A percentile compares a stretch with the other conserved stretches of the same genome.
Evolutionary conservation across 2,329 filamentous ascomycete species (phyloP).

Genomic region (Penicillium sp.): DNA sequence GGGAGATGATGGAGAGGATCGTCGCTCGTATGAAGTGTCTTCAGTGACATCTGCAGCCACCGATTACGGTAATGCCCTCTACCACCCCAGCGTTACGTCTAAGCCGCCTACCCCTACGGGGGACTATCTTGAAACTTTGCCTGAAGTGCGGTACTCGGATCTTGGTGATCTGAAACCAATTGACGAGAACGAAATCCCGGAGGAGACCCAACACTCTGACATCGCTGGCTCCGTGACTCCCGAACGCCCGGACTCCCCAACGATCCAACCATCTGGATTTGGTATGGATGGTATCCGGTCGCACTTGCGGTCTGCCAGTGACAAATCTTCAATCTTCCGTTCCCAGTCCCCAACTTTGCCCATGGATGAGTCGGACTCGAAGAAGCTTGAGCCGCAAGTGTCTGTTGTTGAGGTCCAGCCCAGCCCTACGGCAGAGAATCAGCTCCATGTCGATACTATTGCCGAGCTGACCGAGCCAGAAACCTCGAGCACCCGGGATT

Average conservation of each 20-base stretch:
- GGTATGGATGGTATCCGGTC: conserved; percentile 73
- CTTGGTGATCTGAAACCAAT: conserved; percentile 43
- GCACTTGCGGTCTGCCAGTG: conserved; percentile 80
- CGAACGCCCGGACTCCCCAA: conserved; percentile 68
- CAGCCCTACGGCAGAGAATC: neutral
- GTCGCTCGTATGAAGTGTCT: conserved; percentile 22
- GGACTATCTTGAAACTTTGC: conserved; percentile 32
- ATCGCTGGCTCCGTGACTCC: conserved; percentile 15
- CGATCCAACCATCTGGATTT: conserved; percentile 57
- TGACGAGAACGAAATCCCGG: conserved; percentile 32
- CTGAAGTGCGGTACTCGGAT: conserved; percentile 41
- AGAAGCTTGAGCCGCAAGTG: neutral
- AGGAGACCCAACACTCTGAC: conserved; percentile 13
- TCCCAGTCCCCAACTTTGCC: conserved; percentile 37
- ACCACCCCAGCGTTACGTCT: conserved; percentile 36
- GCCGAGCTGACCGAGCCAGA: neutral
- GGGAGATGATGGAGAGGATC: conserved; percentile 37
- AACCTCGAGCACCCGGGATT: neutral
- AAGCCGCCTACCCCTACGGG: conserved; percentile 30
- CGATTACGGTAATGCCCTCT: conserved; percentile 39
- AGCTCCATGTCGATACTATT: neutral
- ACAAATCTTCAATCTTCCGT: conserved; percentile 75
- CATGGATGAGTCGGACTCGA: neutral
- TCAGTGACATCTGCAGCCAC: conserved; percentile 28
- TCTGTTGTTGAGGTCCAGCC: neutral